phyloP scores from a whole-genome alignment of 2,329 filamentous ascomycete species.

The Talaromyces funiculosus region DNA sequence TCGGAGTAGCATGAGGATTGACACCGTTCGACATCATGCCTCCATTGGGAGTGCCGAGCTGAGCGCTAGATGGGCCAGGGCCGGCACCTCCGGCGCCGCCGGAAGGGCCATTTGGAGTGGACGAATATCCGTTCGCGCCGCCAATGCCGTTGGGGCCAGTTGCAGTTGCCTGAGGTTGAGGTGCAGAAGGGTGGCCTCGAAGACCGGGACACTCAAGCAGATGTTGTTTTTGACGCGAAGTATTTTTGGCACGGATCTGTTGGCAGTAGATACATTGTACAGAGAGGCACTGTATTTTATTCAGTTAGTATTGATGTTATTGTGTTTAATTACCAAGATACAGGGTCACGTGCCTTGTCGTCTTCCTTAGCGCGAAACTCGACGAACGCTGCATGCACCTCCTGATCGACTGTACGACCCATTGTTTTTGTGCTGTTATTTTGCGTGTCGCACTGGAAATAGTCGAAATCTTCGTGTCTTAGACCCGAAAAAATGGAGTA shows the following conservation, averaged over 20 bases:
- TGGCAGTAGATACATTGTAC: conserved; percentile 51
- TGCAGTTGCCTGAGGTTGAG: conserved; percentile 37
- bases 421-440: conserved; percentile 26
- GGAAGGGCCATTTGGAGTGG: conserved; percentile 36
- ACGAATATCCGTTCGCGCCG: conserved; percentile 39
- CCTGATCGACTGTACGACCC: conserved; percentile 49
- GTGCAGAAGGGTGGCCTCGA: conserved; percentile 41
- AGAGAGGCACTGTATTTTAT: conserved; percentile 40
- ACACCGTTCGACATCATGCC: conserved; percentile 42
- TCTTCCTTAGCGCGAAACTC: conserved; percentile 51
- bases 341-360: conserved; percentile 41
- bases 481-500: neutral
- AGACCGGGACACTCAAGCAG: conserved; percentile 47
- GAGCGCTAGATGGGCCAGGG: conserved; percentile 25
- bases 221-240: conserved; percentile 48
- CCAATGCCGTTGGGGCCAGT: conserved; percentile 36
- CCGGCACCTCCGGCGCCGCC: conserved; percentile 29
- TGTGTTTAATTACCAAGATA: conserved; percentile 31
- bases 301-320: conserved; percentile 27
- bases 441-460: conserved; percentile 3
- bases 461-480: neutral
- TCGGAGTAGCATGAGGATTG: conserved; percentile 35
- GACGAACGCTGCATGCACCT: conserved; percentile 49
- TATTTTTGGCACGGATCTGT: conserved; percentile 50
- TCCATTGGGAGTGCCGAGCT: conserved; percentile 39